Evolutionary conservation across 1,284 basidiomycete species (phyloP), one percentile per base, ranked within the genome.

Genomic region (Ceratobasidium sp.): DNA sequence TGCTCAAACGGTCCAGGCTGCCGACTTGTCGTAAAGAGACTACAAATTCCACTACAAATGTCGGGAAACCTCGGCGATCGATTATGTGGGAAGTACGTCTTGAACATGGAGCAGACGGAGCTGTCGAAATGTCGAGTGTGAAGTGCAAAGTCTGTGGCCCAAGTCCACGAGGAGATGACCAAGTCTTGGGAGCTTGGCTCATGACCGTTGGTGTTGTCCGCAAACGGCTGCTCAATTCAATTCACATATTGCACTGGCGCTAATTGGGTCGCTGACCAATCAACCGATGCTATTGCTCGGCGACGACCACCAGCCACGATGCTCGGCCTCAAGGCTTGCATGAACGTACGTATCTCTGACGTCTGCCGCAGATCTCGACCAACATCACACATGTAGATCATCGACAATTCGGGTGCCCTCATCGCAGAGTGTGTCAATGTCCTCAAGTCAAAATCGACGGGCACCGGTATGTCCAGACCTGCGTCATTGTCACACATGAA

Each of bases 341-440:
- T 97, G 76, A 94, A 92, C 82, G 93, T 92, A 77, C 72, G 87
- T 82, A n/a, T n/a, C n/a, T n/a, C 14, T 43, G 55, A 5, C 53
- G 48, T 2, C 34, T 3, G 46, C 12, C 18, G 28, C 73, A 60
- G 21, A 69, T 59, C 34, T 43, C 55, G 46, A 77, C 96, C 92
- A 91, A 96, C 77, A 97, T 98, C 2, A 52, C 9, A n/a, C n/a
- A n/a, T 43, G 36, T 78, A 96, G 92, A 91, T 96, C 77, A 97
- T 98, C 80, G 97, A 98, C 86, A 99, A 99, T 83, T 97, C 97
- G n/a, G 97, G 97, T 72, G 97, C 94, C 1, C 85, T 98, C 75
- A 84, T 97, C 73, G 92, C 97, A 48, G 97, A 98, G 84, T 97
- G 96, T 79, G 94, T 99, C 81, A 98, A 99, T 80, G 90, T 99